A percentile compares a stretch with the other conserved stretches of the same genome.
These are phyloP conservation scores for Apiospora phragmitis DNA, from an alignment of 2,329 filamentous ascomycete species.

Conservation along the genomic window DNA sequence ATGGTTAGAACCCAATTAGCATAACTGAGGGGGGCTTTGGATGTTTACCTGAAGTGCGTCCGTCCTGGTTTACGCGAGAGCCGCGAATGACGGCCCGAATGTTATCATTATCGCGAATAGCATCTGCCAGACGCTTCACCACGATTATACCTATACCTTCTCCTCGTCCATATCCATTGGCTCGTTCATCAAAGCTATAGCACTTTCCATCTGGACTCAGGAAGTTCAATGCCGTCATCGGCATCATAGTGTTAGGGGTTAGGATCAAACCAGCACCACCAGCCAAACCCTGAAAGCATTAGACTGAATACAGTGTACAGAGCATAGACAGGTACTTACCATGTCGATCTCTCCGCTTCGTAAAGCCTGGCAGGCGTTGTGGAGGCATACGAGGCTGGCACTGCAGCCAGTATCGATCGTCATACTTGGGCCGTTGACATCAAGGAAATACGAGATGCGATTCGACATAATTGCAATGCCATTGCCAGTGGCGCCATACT, in stretches of 20 bases:
- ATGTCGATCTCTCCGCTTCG: slow-evolving; percentile 32
- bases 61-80: slow-evolving; percentile 57
- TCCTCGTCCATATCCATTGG: slow-evolving; percentile 64
- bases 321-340: slow-evolving; percentile 15
- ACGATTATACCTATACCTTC: slow-evolving; percentile 63
- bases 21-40: neutral
- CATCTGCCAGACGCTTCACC: slow-evolving; percentile 59
- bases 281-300: slow-evolving; percentile 41
- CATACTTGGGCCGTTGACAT: slow-evolving; percentile 40
- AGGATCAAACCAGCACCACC: slow-evolving; percentile 55
- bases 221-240: slow-evolving; percentile 56
- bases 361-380: slow-evolving; percentile 40
- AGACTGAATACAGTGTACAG: slow-evolving; percentile 11
- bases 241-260: slow-evolving; percentile 55
- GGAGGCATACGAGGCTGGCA: slow-evolving; percentile 42
- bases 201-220: slow-evolving; percentile 51
- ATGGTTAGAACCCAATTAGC: neutral
- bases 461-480: slow-evolving; percentile 38
- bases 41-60: slow-evolving; percentile 49
- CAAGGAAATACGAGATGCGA: slow-evolving; percentile 42
- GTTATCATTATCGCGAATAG: slow-evolving; percentile 58
- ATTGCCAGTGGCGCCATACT: slow-evolving; percentile 35
- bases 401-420: slow-evolving; percentile 49
- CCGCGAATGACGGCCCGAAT: slow-evolving; percentile 57
- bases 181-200: slow-evolving; percentile 57